Base-by-base conservation (phyloP, 257 asterid species). In the Linaria vulgaris region DNA sequence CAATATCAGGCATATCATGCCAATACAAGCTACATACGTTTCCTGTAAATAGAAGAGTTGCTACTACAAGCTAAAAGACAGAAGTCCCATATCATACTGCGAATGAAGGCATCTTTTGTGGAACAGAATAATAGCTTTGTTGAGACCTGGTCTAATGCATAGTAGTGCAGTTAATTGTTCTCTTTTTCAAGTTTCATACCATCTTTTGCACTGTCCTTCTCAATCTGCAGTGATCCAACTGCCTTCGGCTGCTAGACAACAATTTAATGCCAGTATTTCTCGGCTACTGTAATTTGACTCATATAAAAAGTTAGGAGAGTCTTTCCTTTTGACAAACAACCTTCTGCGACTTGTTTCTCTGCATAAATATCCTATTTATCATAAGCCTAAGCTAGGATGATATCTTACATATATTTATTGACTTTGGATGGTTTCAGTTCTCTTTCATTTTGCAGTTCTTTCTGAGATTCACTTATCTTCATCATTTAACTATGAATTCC, bases 1-100 rank as follows among this genome's bases (percentile, higher is more conserved):
- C 37, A 25, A 15, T 34, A 66, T 49, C 63, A n/a, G 51, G 20
- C 54, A 54, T 48, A 59, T 37, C 59, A 47, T 23, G 45, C 73
- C 39, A 59, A 52, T 61, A 53, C 47, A 50, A 64, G 55, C 31
- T 16, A 52, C 62, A 25, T 53, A 19, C 56, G n/a, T 27, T 44
- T 41, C 69, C 12, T 56, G 59, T 54, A 12, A 19, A 45, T 39
- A 47, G 39, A 41, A 21, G 46, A 61, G 27, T 16, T 13, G 25
- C 13, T 14, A 23, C 56, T 38, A 20, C 20, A 20, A 47, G 34
- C 66, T 34, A 37, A 14, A 60, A 19, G 22, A 38, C 45, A 23
- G 0, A 41, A 23, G 12, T 23, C 20, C 47, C 52, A 1, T 27
- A 27, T 27, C 4, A 27, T 27, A 27, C 34, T 27, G 34, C 34